A percentile compares a stretch with the other conserved stretches of the same genome.
Conservation (phyloP, 352 stramenopile genomes). For the Pythium inflatum region DNA sequence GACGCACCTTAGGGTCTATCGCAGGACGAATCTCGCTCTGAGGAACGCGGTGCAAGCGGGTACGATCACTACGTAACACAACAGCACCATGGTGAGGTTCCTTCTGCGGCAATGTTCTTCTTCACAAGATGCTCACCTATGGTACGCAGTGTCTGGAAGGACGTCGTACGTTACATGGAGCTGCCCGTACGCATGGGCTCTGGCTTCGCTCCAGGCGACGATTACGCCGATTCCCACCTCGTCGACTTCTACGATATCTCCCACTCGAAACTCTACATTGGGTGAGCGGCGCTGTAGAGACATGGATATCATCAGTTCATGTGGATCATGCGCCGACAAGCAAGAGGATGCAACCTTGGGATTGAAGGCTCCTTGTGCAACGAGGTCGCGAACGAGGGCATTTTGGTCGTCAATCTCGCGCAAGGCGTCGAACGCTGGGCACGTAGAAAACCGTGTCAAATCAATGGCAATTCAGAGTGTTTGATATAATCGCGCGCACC, state of each 20-base stretch:
- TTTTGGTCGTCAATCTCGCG: conserved; percentile 75
- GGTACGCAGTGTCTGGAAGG: conserved; percentile 56
- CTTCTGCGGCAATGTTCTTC: not conserved
- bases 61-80: conserved; percentile 48
- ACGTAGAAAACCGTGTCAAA: not conserved
- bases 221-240: conserved; percentile 61
- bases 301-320: not conserved
- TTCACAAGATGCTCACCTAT: conserved; percentile 36
- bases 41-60: conserved; percentile 57
- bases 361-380: conserved; percentile 48
- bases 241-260: conserved; percentile 72
- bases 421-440: conserved; percentile 57
- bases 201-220: conserved; percentile 55
- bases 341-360: conserved; percentile 54
- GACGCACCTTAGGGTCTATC: conserved; percentile 45
- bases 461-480: not conserved
- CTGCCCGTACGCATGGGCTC: conserved; percentile 41
- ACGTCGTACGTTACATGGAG: conserved; percentile 70
- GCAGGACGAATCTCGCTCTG: conserved; percentile 57
- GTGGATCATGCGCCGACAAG: too few species aligned
- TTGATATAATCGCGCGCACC: conserved; percentile 27
- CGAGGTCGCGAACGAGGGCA: conserved; percentile 54
- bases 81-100: not conserved
- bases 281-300: conserved; percentile 49
- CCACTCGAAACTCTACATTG: conserved; percentile 58